These are phyloP conservation scores for Nannizzia gypsea DNA, from an alignment of 2,329 filamentous ascomycete genomes.

Conservation along the genomic window DNA sequence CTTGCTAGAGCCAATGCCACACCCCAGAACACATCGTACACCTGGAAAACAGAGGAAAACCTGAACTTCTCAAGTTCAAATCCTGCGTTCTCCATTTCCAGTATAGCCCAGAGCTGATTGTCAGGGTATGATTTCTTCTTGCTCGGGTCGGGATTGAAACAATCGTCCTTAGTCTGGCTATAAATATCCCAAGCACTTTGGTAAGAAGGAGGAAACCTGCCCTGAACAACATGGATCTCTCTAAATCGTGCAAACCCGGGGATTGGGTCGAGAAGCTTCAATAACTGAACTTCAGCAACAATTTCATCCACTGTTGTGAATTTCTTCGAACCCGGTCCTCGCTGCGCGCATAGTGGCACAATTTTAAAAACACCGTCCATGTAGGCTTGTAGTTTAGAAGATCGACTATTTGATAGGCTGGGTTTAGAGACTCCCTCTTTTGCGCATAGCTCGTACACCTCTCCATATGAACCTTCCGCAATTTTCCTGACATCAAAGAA, in stretches of 20 bases:
- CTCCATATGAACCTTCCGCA: constrained; percentile 54
- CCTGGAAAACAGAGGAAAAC: constrained; percentile 35
- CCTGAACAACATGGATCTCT: constrained; percentile 47
- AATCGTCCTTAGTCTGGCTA: constrained; percentile 32
- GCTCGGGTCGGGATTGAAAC: constrained; percentile 46
- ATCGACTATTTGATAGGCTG: constrained; percentile 27
- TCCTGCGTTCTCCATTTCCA: constrained; percentile 57
- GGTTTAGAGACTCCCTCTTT: constrained; percentile 26
- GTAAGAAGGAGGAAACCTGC: constrained; percentile 43
- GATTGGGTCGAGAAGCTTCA: constrained; percentile 47
- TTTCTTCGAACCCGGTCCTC: constrained; percentile 31
- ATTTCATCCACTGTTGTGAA: constrained; percentile 39
- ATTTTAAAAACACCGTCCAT: constrained; percentile 39
- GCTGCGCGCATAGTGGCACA: constrained; percentile 34
- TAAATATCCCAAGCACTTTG: constrained; percentile 34
- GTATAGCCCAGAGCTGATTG: constrained; percentile 49
- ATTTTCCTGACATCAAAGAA: constrained; percentile 45
- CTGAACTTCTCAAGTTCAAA: constrained; percentile 42
- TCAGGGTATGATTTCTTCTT: constrained; percentile 43
- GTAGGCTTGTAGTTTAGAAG: constrained; percentile 28
- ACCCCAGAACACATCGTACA: constrained; percentile 57
- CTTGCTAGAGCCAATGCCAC: constrained; percentile 50
- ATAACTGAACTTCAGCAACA: constrained; percentile 39
- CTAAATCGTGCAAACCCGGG: constrained; percentile 53
- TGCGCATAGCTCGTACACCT: constrained; percentile 49